Conservation (phyloP, 306 rosid genomes). For the Crotalaria pallida region DNA sequence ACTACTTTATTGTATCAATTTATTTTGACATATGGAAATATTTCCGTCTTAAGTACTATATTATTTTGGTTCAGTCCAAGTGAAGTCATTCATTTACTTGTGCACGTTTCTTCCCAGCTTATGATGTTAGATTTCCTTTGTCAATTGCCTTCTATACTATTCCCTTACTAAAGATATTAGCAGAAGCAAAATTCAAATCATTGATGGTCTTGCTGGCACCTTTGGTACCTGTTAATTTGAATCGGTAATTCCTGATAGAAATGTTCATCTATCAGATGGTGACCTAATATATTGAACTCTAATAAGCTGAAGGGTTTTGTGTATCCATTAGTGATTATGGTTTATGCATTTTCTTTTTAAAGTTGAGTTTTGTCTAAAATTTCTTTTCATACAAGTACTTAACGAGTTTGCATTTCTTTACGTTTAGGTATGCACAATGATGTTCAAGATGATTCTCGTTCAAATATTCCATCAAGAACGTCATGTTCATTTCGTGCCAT, state of each 20-base stretch:
- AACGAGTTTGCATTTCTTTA: constrained; percentile 7
- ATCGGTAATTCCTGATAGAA: constrained; percentile 15
- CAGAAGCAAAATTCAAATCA: not conserved
- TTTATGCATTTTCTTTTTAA: not conserved
- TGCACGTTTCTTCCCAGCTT: not conserved
- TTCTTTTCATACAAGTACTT: not conserved
- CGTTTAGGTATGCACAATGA: constrained; percentile 66
- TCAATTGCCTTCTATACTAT: constrained; percentile 5
- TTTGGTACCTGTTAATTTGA: constrained; percentile 1
- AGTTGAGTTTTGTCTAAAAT: not conserved
- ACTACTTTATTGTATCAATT: not conserved
- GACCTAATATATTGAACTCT: constrained; percentile 10
- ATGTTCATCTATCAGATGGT: not conserved
- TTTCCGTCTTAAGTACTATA: not conserved
- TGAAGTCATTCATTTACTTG: not conserved
- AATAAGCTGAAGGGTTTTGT: constrained; percentile 10
- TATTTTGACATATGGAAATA: not conserved
- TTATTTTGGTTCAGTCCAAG: not conserved
- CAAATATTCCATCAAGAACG: constrained; percentile 41
- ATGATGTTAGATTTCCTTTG: not conserved
- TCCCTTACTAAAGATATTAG: constrained; percentile 6
- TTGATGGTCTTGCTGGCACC: constrained; percentile 8
- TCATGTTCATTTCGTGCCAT: constrained; percentile 47
- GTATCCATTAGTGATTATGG: not conserved
- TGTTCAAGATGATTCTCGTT: constrained; percentile 48